Evolutionary conservation across 192 early-diverging fungal genomes (phyloP), one percentile per base, ranked within the genome.

Genomic region (Coemansia sp.): DNA sequence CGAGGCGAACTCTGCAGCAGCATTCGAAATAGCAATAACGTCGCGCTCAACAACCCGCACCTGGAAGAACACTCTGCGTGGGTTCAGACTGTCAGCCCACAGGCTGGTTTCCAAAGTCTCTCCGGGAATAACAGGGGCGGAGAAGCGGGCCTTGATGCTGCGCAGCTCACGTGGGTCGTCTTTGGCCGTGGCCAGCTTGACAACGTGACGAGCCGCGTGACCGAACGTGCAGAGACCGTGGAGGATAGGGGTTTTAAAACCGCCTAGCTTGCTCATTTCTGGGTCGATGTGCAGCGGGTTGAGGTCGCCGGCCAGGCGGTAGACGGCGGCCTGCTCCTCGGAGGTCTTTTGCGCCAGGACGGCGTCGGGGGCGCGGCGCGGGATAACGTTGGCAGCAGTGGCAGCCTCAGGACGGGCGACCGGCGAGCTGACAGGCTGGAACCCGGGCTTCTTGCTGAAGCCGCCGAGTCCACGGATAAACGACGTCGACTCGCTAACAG

Each of bases 221-320:
- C 94, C 96, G 72, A 93, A 93, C 10, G 90, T 84, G 82, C 91
- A 94, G 61, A 99, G 83, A 30, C 96, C 96, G 67, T 99, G 98
- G 41, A 98, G 81, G 66, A 99, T 98, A 4, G 97, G 97, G 13
- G 89, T 87, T 38, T 98, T 90, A 73, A 98, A 99, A 15, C 95
- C 95, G 53, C 93, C 97, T 52, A 97, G 83, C 39, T 84, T 82
- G 37, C 91, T 86, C 93, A 98, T 94, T 24, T 85, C 80, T 3
- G 97, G 96, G 74, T 98, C 96, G 63, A 99, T 91, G 70, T 99
- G 97, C 59, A 99, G 81, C 61, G 97, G 97, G 77, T 99, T 99
- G 75, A 73, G 89, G 81, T 99, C 97, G 59, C 96, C 97, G 9
- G 85, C 87, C 56, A 98, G 81, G 43, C 93, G 93, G 84, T 99